Conservation (phyloP, 768 basidiomycete species). For the Hericium erinaceus region DNA sequence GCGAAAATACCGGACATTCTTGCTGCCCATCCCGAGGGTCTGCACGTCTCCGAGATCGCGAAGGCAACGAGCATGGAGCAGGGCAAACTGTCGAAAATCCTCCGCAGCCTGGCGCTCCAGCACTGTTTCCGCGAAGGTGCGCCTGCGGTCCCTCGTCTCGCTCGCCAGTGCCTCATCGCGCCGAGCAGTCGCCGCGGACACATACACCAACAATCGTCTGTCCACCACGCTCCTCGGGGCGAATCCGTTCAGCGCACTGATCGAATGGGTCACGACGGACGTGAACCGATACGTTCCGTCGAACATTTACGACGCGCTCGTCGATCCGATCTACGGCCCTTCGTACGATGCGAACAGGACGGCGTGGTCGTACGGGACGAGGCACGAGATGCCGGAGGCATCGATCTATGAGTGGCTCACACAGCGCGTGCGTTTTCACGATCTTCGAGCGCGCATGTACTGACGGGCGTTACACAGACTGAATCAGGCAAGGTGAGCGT, state of each 20-base stretch:
- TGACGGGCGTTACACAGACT: background rate
- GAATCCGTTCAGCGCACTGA: background rate
- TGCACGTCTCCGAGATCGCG: constrained; percentile 20
- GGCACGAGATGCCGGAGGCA: background rate
- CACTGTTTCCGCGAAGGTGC: constrained; percentile 24
- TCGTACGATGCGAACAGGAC: constrained; percentile 17
- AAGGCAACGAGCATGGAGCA: constrained; percentile 17
- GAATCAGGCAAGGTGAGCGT: background rate
- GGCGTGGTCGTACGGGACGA: constrained; percentile 2
- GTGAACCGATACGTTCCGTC: background rate
- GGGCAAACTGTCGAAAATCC: constrained; percentile 21
- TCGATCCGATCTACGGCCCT: constrained; percentile 17
- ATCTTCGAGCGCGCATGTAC: background rate
- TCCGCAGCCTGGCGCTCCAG: constrained; percentile 22
- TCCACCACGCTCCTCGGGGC: constrained; percentile 19
- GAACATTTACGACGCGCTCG: constrained; percentile 18
- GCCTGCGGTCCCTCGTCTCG: background rate
- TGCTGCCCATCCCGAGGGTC: constrained; percentile 18
- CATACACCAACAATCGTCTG: constrained; percentile 27
- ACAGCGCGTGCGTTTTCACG: background rate
- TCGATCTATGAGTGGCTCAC: background rate
- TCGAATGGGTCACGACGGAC: background rate
- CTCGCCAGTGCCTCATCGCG: no score
- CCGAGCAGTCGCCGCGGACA: constrained; percentile 7
- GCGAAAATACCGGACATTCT: constrained; percentile 21